Evolutionary conservation across 1,284 basidiomycete genomes (phyloP).

Genomic region (Exsudoporus floridanus): DNA sequence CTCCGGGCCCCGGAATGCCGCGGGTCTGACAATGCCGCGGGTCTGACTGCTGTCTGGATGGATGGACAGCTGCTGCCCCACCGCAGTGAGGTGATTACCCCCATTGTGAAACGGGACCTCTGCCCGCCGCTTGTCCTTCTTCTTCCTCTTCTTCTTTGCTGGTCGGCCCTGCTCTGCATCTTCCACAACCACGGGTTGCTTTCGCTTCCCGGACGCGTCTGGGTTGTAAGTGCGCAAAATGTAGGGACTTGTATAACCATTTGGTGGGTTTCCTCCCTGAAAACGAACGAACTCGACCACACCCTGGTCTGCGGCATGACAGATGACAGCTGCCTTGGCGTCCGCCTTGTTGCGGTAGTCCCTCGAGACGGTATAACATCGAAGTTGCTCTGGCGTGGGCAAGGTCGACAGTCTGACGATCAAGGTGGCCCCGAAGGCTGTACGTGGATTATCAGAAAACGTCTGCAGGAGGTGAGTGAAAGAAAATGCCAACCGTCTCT

Average conservation of each 20-base stretch:
- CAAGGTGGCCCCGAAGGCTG: constrained; percentile 57
- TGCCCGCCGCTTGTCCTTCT: constrained; percentile 19
- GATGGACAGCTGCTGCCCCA: neutral
- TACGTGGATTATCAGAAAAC: neutral
- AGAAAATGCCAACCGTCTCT: constrained; percentile 44
- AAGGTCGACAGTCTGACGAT: constrained; percentile 42
- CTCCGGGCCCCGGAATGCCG: constrained; percentile 15
- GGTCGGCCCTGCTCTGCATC: constrained; percentile 13
- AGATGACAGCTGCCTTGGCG: constrained; percentile 55
- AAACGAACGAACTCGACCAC: constrained; percentile 57
- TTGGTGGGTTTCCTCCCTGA: constrained; percentile 41
- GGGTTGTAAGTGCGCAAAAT: constrained; percentile 15
- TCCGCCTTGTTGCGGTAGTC: constrained; percentile 58
- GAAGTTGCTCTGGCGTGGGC: constrained; percentile 35
- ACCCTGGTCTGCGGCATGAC: constrained; percentile 51
- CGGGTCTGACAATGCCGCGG: constrained; percentile 22
- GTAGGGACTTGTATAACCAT: constrained; percentile 36
- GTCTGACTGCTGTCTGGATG: constrained; percentile 13
- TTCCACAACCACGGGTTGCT: constrained; percentile 12
- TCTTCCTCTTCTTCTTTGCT: constrained; percentile 26
- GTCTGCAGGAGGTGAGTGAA: neutral
- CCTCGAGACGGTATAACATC: constrained; percentile 44
- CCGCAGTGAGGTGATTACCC: neutral
- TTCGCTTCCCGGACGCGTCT: constrained; percentile 27
- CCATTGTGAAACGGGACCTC: neutral